A percentile compares a stretch with the other conserved stretches of the same genome.
Evolutionary conservation across 2,329 filamentous ascomycete species (phyloP).

Genomic region (Lomentospora prolificans): DNA sequence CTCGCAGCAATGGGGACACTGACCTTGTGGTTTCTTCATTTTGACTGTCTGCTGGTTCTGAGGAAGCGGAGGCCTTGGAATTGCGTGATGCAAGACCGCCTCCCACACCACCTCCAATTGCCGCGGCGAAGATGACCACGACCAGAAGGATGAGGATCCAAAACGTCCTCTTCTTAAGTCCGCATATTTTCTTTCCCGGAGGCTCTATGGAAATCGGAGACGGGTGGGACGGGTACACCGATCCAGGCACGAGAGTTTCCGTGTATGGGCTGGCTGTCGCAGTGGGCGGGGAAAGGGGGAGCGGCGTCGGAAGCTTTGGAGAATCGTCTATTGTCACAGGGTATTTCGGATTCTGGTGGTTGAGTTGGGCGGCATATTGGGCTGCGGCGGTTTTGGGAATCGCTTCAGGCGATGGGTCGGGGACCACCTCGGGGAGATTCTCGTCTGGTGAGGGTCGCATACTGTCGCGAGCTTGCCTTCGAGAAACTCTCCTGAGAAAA

Average conservation of each 20-base stretch:
- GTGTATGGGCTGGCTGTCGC: background rate
- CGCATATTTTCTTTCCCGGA: background rate
- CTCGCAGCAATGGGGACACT: no score
- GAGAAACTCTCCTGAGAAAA: background rate
- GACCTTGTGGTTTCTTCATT: background rate
- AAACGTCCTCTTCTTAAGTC: background rate
- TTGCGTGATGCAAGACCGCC: background rate
- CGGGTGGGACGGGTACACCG: background rate
- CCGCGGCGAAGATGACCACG: conserved; percentile 11
- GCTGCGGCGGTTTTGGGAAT: conserved; percentile 1
- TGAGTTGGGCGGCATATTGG: background rate
- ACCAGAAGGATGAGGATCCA: conserved; percentile 7
- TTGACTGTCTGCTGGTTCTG: background rate
- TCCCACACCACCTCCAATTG: conserved; percentile 12
- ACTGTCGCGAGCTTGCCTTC: background rate
- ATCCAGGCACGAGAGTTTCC: background rate
- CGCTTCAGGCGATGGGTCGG: conserved; percentile 8
- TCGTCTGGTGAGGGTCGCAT: conserved; percentile 1
- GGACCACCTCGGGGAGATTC: conserved; percentile 11
- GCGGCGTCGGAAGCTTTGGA: background rate
- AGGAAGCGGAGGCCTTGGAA: background rate
- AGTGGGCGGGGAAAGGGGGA: background rate
- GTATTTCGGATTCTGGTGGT: conserved; percentile 3
- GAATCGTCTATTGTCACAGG: background rate
- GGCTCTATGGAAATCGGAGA: background rate